Evolutionary conservation across 257 asterid species (phyloP), one percentile per base, ranked within the genome.

Genomic region (Marsdenia floribunda): DNA sequence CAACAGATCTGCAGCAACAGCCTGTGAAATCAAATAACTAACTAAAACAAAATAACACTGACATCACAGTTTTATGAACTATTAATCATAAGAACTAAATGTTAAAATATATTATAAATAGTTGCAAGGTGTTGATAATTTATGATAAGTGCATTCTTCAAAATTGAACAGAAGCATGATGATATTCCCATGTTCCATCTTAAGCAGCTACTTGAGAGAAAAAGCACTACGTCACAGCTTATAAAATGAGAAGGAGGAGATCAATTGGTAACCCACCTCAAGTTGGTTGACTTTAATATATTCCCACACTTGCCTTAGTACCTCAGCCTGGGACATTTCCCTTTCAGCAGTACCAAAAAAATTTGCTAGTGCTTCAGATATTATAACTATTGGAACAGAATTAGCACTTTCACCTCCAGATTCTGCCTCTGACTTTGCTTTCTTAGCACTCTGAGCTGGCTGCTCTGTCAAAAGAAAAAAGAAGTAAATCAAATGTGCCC

Each of bases 251-350:
- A 49, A 42, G 74, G 69, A 13, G 18, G 19, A 63, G 70, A 37
- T 19, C 53, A 71, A 46, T 76, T 59, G 18, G 50, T 54, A 46
- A 84, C 88, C 70, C 70, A 92, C 97, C 93, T 92, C 96, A 71
- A 92, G 96, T 69, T 88, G 91, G 81, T 90, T 80, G 85, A 80
- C 82, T 77, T 87, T 92, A 75, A 92, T 82, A 76, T 92, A 90
- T 76, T 90, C 96, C 93, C 92, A 90, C 80, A 92, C 85, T 85
- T 85, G 91, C 82, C 92, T 88, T 46, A 85, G 74, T 2, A 87
- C 96, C 83, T 92, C 96, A n/a, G 91, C 84, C 79, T 86, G 91
- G 3, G 93, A 79, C 96, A 90, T 86, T 76, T 88, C 91, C 81
- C 83, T 87, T 82, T 89, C 92, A 21, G 70, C 86, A 54, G 88